These are phyloP conservation scores for Ophiostoma quercus DNA, from an alignment of 2,329 filamentous ascomycete genomes.

Conservation along the genomic window DNA sequence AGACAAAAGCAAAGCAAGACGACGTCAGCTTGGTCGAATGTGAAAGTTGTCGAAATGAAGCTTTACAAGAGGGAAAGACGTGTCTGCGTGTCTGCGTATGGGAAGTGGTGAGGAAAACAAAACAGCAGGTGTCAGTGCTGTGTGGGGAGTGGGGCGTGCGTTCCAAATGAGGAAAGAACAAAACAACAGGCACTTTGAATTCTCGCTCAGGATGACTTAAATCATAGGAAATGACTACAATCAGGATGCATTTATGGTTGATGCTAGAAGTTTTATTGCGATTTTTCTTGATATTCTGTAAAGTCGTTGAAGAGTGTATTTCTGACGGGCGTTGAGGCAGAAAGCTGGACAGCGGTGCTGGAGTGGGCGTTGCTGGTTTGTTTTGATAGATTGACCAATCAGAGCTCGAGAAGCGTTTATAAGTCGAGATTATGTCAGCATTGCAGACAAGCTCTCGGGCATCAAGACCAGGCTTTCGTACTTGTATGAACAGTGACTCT, in stretches of 20 bases:
- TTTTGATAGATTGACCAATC: constrained; percentile 23
- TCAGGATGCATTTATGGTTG: not conserved
- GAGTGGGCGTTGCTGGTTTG: constrained; percentile 9
- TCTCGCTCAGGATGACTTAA: not conserved
- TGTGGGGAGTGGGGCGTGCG: constrained; percentile 18
- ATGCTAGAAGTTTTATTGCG: not conserved
- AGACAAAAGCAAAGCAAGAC: not conserved
- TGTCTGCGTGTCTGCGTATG: constrained; percentile 13
- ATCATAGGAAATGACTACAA: not conserved
- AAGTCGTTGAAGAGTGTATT: not conserved
- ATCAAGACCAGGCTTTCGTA: not conserved
- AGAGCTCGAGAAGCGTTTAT: constrained; percentile 7
- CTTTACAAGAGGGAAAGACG: constrained; percentile 20
- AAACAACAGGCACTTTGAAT: constrained; percentile 11
- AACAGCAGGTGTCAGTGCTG: constrained; percentile 19
- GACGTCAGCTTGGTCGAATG: not conserved
- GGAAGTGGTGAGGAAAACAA: constrained; percentile 21
- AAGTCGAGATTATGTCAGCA: not conserved
- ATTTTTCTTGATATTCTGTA: not conserved
- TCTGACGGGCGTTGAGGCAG: not conserved
- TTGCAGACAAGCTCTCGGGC: not conserved
- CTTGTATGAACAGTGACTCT: too few relatives aligned
- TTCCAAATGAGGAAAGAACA: constrained; percentile 22
- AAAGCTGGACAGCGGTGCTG: not conserved
- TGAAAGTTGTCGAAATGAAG: constrained; percentile 7